Percentiles rank a stretch among this genome's conserved stretches.
These are phyloP conservation scores for Rhizoctonia solani DNA, from an alignment of 1,284 basidiomycete species.

Conservation along the genomic window DNA sequence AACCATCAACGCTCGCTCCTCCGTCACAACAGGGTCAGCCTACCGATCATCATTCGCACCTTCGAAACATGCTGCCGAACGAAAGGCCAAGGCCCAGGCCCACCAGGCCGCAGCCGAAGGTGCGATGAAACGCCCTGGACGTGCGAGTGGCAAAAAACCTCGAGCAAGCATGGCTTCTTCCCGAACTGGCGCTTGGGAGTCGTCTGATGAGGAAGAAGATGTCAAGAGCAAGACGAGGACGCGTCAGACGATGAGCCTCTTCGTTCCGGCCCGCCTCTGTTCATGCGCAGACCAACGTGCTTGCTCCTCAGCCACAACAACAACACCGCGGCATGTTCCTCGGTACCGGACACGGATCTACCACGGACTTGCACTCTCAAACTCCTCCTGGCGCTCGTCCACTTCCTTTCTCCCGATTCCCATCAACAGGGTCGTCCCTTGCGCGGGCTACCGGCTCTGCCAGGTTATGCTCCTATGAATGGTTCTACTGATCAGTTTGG, in stretches of 20 bases:
- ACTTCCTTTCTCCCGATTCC: slow-evolving; percentile 38
- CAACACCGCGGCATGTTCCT: slow-evolving; percentile 42
- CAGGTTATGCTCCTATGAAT: slow-evolving; percentile 15
- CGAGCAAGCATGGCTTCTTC: slow-evolving; percentile 53
- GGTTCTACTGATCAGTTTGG: slow-evolving; percentile 24
- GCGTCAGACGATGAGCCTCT: slow-evolving; percentile 61
- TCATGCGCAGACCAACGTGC: slow-evolving; percentile 43
- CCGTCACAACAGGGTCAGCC: slow-evolving; percentile 42
- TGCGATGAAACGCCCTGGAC: slow-evolving; percentile 71
- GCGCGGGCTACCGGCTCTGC: slow-evolving; percentile 42
- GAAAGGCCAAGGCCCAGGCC: slow-evolving; percentile 79
- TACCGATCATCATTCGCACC: slow-evolving; percentile 76
- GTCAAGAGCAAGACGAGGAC: slow-evolving; percentile 71
- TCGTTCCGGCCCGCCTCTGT: slow-evolving; percentile 44
- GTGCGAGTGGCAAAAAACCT: slow-evolving; percentile 54
- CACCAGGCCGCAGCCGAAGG: slow-evolving; percentile 78
- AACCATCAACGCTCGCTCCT: slow-evolving; percentile 15
- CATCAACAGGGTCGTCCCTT: slow-evolving; percentile 39
- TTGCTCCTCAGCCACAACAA: slow-evolving; percentile 43
- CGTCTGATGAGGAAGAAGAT: slow-evolving; percentile 78
- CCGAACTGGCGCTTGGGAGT: slow-evolving; percentile 64
- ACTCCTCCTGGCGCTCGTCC: slow-evolving; percentile 41
- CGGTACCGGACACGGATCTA: slow-evolving; percentile 23
- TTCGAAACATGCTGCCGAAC: slow-evolving; percentile 76
- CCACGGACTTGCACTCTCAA: slow-evolving; percentile 26